Percentiles rank a stretch among this genome's conserved stretches.
phyloP scores from a whole-genome alignment of 23 red algal species.

The Gracilariopsis chorda region DNA sequence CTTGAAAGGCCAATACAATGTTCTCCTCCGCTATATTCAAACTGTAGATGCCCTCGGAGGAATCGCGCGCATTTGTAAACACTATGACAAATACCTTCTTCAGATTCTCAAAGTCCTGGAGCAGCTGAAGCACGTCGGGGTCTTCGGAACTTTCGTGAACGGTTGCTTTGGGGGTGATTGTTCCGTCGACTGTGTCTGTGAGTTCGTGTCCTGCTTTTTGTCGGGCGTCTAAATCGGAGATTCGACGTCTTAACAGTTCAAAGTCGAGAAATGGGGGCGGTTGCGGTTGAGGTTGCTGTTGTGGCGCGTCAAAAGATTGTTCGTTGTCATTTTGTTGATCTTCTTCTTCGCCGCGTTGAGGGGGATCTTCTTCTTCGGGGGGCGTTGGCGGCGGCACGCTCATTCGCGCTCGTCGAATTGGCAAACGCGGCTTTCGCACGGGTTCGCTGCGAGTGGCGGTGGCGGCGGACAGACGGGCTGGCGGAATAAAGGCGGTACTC shows the following conservation, averaged over 20 bases:
- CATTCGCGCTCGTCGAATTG: not conserved
- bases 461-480: no score
- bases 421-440: not conserved
- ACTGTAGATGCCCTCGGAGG: constrained; percentile 74
- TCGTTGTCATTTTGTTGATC: no score
- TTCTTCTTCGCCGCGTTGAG: no score
- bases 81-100: constrained; percentile 68
- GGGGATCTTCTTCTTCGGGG: not conserved
- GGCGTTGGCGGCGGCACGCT: not conserved
- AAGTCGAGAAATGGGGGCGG: not conserved
- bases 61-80: constrained; percentile 48
- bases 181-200: not conserved
- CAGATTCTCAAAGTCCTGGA: constrained; percentile 16
- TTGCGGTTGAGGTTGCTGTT: not conserved
- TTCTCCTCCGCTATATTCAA: constrained; percentile 62
- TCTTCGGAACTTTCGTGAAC: not conserved
- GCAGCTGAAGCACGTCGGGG: constrained; percentile 1
- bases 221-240: constrained; percentile 6
- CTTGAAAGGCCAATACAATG: constrained; percentile 87
- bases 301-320: no score
- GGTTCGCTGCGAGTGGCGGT: not conserved
- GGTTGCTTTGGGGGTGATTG: not conserved
- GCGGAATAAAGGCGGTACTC: no score
- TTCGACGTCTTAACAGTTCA: constrained; percentile 24
- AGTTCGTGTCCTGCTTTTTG: not conserved